These are phyloP conservation scores for Heliamphora ciliata DNA, from an alignment of 179 eudicot genomes.

Conservation along the genomic window DNA sequence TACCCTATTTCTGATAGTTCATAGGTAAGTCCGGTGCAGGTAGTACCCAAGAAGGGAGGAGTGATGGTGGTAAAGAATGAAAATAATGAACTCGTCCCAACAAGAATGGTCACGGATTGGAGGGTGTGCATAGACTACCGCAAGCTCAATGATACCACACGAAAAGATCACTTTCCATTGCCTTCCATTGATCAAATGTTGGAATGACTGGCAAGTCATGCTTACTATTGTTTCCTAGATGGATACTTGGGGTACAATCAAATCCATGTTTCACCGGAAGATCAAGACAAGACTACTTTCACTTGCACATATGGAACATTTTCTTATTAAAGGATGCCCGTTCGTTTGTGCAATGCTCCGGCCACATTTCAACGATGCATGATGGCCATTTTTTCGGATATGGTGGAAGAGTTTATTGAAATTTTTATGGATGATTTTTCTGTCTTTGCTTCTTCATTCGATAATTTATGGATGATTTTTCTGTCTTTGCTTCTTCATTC, in stretches of 20 bases:
- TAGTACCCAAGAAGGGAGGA: slow-evolving; percentile 10
- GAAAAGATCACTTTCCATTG: slow-evolving; percentile 11
- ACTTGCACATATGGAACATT: slow-evolving; percentile 11
- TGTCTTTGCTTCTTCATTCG: slow-evolving; percentile 5
- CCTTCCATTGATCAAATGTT: slow-evolving; percentile 17
- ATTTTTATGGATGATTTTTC: slow-evolving; percentile 17
- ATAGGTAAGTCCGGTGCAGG: slow-evolving; percentile 15
- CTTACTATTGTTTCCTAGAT: slow-evolving; percentile 11
- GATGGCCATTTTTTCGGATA: slow-evolving; percentile 12
- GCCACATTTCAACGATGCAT: slow-evolving; percentile 18
- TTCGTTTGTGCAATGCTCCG: slow-evolving; percentile 9
- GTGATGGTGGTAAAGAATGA: neutral
- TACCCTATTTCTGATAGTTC: slow-evolving; percentile 8
- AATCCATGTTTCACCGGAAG: slow-evolving; percentile 2
- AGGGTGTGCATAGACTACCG: slow-evolving; percentile 14
- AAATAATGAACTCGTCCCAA: neutral
- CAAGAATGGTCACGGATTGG: neutral
- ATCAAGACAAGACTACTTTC: slow-evolving; percentile 18
- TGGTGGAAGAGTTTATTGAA: neutral
- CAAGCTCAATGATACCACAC: neutral
- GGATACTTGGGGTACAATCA: neutral
- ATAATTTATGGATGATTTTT: slow-evolving; percentile 16
- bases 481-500: slow-evolving; percentile 4
- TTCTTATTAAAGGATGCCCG: slow-evolving; percentile 15
- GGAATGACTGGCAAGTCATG: neutral